These are phyloP conservation scores for Coniella lustricola DNA, from an alignment of 2,329 filamentous ascomycete genomes.

Conservation along the genomic window DNA sequence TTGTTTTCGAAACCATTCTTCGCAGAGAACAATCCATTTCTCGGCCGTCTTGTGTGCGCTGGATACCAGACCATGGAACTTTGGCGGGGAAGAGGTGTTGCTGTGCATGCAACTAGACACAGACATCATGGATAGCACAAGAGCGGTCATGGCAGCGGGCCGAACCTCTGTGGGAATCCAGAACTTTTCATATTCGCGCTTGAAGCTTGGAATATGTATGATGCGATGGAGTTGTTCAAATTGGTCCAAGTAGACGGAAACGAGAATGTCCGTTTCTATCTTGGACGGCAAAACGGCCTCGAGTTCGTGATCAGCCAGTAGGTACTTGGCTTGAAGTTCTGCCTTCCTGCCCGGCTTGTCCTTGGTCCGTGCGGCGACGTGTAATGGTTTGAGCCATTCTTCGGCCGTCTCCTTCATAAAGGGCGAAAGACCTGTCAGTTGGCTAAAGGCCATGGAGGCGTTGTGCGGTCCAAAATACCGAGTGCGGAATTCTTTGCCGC, in stretches of 20 bases:
- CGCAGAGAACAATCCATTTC: constrained; percentile 49
- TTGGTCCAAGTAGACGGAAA: constrained; percentile 45
- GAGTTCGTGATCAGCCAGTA: constrained; percentile 40
- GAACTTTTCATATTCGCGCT: constrained; percentile 47
- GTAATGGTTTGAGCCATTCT: constrained; percentile 53
- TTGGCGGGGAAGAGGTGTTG: constrained; percentile 35
- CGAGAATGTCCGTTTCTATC: constrained; percentile 41
- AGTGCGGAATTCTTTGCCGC: constrained; percentile 52
- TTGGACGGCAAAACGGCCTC: constrained; percentile 43
- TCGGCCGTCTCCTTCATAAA: constrained; percentile 58
- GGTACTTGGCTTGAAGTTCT: constrained; percentile 43
- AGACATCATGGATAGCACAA: constrained; percentile 53
- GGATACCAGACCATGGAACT: constrained; percentile 52
- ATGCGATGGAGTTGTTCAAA: constrained; percentile 51
- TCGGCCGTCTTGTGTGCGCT: constrained; percentile 48
- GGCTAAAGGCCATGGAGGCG: constrained; percentile 51
- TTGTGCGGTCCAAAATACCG: constrained; percentile 56
- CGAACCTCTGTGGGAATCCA: constrained; percentile 42
- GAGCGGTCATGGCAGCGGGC: constrained; percentile 47
- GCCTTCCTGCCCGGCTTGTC: constrained; percentile 47
- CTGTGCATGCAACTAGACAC: constrained; percentile 52
- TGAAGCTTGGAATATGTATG: constrained; percentile 52
- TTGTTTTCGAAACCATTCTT: constrained; percentile 47
- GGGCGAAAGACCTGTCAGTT: constrained; percentile 47
- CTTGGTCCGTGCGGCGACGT: constrained; percentile 45